Evolutionary conservation across 2,329 filamentous ascomycete genomes (phyloP).

Genomic region (Escovopsis sp.): DNA sequence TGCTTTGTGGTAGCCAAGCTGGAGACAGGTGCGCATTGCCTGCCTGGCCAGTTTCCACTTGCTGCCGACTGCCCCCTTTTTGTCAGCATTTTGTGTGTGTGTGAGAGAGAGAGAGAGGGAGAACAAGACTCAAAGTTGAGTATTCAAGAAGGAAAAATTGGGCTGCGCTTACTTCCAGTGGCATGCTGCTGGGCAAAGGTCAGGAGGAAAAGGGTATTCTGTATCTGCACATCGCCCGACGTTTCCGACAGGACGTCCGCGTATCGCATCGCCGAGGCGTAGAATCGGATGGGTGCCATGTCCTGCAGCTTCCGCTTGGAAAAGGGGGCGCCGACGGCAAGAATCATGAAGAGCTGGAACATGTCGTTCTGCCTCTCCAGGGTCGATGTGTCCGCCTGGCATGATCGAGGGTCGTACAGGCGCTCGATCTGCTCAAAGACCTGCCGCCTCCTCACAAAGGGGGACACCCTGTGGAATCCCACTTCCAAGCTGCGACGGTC

Average conservation of each 20-base stretch:
- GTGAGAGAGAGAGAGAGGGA: background rate
- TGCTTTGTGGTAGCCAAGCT: slow-evolving; percentile 2
- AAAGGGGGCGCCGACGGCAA: slow-evolving; percentile 1
- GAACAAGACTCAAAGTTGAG: too few relatives aligned
- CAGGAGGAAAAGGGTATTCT: slow-evolving; percentile 1
- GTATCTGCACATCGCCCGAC: slow-evolving; percentile 1
- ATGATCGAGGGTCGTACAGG: background rate
- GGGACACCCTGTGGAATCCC: slow-evolving; percentile 2
- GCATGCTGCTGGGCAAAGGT: slow-evolving; percentile 2
- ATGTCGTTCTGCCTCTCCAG: slow-evolving; percentile 1
- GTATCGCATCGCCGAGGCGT: slow-evolving; percentile 1
- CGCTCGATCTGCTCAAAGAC: slow-evolving; percentile 3
- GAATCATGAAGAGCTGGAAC: slow-evolving; percentile 1
- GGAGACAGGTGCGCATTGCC: slow-evolving; percentile 1
- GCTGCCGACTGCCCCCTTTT: background rate
- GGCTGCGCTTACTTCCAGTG: background rate
- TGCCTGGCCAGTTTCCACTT: slow-evolving; percentile 1
- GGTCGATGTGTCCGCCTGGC: background rate
- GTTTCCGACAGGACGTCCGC: slow-evolving; percentile 1
- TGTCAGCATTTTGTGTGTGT: background rate
- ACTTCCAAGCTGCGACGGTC: background rate
- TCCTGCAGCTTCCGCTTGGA: background rate
- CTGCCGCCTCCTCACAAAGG: slow-evolving; percentile 2
- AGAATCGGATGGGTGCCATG: slow-evolving; percentile 1
- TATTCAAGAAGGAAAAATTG: background rate